Evolutionary conservation across 83 land plant species (phyloP).

Genomic region (Picea abies): DNA sequence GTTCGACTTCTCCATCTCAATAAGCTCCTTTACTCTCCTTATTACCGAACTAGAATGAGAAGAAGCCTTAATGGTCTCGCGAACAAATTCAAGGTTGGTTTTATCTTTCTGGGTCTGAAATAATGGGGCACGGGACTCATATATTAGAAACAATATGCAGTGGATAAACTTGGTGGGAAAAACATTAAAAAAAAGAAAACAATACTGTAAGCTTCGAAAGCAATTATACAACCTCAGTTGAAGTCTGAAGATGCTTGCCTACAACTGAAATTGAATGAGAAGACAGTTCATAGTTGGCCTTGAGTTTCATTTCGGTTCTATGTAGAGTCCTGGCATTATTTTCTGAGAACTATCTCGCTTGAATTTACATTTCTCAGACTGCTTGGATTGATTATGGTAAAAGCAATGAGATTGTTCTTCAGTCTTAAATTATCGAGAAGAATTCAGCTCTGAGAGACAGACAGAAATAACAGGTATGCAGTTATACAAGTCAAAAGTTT

Average conservation of each 20-base stretch:
- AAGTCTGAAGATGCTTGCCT: not conserved
- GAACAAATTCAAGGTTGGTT: not conserved
- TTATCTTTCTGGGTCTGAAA: constrained; percentile 6
- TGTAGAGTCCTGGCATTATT: not conserved
- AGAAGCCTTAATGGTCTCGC: not conserved
- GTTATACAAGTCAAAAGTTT: not conserved
- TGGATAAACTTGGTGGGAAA: not conserved
- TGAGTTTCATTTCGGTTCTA: constrained; percentile 1
- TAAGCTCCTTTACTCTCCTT: constrained; percentile 3
- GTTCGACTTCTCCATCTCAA: not conserved
- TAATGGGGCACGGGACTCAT: not conserved
- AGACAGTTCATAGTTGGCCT: not conserved
- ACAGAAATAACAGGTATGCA: not conserved
- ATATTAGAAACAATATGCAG: not conserved
- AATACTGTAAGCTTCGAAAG: not conserved
- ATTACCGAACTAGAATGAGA: constrained; percentile 5
- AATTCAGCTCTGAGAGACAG: not conserved
- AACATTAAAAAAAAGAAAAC: not conserved
- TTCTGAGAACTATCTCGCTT: not conserved
- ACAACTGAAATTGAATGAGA: not conserved
- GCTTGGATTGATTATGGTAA: not conserved
- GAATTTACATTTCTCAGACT: not conserved
- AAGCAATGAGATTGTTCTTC: not conserved
- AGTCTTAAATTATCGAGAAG: not conserved
- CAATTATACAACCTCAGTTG: not conserved